phyloP scores from a whole-genome alignment of 2,329 filamentous ascomycete genomes.

The Colletotrichum costaricense region DNA sequence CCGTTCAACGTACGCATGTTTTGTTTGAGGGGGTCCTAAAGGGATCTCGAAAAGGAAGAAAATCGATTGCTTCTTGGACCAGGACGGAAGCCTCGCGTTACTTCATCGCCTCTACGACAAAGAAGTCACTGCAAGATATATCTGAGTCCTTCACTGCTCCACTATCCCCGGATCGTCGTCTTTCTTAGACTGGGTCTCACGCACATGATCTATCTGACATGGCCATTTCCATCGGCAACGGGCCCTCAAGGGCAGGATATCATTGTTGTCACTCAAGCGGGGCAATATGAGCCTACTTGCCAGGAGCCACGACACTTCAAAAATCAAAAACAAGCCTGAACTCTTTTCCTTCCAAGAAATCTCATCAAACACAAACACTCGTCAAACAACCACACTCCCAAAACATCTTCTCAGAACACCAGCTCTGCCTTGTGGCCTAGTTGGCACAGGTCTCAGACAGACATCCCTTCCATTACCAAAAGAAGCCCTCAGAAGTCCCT shows the following conservation, averaged over 20 bases:
- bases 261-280: background rate
- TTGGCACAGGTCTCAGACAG: conserved; percentile 25
- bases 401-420: background rate
- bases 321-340: background rate
- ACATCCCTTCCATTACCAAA: conserved; percentile 26
- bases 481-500: conserved; percentile 1
- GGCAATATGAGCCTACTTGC: background rate
- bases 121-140: background rate
- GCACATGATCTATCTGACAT: background rate
- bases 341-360: background rate
- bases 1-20: background rate
- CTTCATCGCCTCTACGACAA: background rate
- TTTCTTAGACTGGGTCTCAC: background rate
- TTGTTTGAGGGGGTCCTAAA: background rate
- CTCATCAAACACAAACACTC: background rate
- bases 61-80: background rate
- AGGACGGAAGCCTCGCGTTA: background rate
- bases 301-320: background rate
- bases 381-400: background rate
- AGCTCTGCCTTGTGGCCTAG: conserved; percentile 1
- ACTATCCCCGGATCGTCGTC: background rate
- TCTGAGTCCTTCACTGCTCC: background rate
- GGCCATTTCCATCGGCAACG: background rate
- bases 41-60: background rate
- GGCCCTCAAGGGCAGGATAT: background rate